Evolutionary conservation across 345 rosid genomes (phyloP).

Genomic region (Camelina laxa): DNA sequence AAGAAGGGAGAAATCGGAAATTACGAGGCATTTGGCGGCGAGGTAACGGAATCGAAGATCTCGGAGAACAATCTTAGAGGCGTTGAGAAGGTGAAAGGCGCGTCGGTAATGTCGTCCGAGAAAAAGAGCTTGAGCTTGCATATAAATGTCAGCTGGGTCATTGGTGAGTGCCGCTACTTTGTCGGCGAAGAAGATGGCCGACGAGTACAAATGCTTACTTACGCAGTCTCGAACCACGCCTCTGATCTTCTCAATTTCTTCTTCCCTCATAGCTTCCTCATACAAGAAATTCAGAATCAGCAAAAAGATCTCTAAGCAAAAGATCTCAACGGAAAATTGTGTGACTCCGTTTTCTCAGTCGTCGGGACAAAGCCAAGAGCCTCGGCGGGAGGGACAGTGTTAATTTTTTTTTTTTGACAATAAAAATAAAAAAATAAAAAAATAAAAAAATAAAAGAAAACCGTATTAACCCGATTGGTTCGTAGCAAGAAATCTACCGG

Average conservation of each 20-base stretch:
- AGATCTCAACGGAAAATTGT: background rate
- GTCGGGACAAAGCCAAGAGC: constrained; percentile 5
- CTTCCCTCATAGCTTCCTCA: constrained; percentile 70
- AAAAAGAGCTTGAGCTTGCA: constrained; percentile 96
- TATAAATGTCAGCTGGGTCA: constrained; percentile 87
- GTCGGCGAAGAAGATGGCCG: constrained; percentile 96
- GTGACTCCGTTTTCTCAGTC: background rate
- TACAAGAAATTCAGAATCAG: background rate
- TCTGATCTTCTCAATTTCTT: constrained; percentile 83
- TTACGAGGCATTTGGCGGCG: constrained; percentile 93
- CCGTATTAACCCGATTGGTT: too few species aligned
- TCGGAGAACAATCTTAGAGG: constrained; percentile 86
- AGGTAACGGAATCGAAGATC: constrained; percentile 98
- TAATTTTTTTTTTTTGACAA: too few species aligned
- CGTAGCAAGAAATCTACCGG: too few species aligned
- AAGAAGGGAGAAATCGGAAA: background rate
- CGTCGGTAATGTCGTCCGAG: constrained; percentile 95
- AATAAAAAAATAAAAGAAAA: background rate
- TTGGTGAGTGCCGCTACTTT: constrained; percentile 81
- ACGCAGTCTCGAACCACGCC: constrained; percentile 94
- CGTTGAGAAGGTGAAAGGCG: constrained; percentile 88
- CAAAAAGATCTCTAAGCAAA: too few species aligned
- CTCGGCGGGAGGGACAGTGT: constrained; percentile 38
- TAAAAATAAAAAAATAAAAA: too few species aligned
- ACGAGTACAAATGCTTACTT: constrained; percentile 95